A percentile compares a stretch with the other conserved stretches of the same genome.
These are phyloP conservation scores for Phlebiopsis gigantea DNA, from an alignment of 768 basidiomycete genomes.

Conservation along the genomic window DNA sequence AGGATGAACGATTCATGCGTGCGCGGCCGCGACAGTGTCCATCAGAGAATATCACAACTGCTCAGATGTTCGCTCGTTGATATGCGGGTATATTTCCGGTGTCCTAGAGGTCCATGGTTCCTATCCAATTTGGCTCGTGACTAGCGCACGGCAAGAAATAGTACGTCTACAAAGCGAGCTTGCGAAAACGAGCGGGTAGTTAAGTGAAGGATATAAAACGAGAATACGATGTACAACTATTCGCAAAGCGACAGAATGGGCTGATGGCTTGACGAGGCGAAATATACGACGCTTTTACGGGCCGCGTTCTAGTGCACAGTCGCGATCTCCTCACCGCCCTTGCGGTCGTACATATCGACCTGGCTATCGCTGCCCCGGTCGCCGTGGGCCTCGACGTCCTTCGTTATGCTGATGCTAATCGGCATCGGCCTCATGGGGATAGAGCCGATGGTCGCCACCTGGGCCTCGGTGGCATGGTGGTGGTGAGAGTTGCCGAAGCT, in stretches of 20 bases:
- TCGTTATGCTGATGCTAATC: constrained; percentile 14
- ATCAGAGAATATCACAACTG: too few relatives aligned
- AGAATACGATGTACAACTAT: not conserved
- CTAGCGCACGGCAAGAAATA: not conserved
- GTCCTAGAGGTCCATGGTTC: not conserved
- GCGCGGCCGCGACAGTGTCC: too few relatives aligned
- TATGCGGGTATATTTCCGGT: not conserved
- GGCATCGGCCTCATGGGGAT: constrained; percentile 11
- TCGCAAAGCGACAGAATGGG: not conserved
- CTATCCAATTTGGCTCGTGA: not conserved
- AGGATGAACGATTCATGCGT: too few relatives aligned
- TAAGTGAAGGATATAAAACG: not conserved
- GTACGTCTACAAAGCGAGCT: not conserved
- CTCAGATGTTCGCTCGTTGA: too few relatives aligned
- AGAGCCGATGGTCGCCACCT: constrained; percentile 10
- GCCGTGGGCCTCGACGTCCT: constrained; percentile 13
- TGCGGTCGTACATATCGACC: constrained; percentile 2
- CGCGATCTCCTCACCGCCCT: constrained; percentile 7
- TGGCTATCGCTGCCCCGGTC: constrained; percentile 2
- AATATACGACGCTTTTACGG: not conserved
- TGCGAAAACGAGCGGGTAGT: not conserved
- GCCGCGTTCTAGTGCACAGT: constrained; percentile 2
- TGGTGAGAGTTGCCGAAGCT: not conserved
- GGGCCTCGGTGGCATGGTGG: not conserved
- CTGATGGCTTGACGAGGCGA: not conserved